phyloP scores from a whole-genome alignment of 495 filamentous ascomycete species.

The Coniosporium apollinis region DNA sequence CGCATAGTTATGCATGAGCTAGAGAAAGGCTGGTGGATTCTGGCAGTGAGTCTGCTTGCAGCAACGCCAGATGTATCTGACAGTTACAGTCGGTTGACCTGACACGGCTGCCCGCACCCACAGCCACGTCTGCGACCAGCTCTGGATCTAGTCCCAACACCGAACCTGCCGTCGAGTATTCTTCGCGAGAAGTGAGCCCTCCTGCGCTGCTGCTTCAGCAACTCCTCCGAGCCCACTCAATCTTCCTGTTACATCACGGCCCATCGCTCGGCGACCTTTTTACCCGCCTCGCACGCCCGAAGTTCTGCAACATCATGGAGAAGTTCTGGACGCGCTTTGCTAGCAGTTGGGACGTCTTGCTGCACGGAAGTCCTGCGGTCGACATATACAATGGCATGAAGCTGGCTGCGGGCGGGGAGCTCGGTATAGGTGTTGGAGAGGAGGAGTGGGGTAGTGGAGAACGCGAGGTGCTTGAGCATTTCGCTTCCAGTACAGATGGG shows the following conservation, averaged over 20 bases:
- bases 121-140: conserved; percentile 13
- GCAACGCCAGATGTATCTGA: conserved; percentile 7
- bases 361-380: conserved; percentile 74
- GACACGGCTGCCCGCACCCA: conserved; percentile 36
- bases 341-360: conserved; percentile 71
- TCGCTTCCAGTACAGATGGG: conserved; percentile 47
- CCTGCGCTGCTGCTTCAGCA: conserved; percentile 62
- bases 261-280: conserved; percentile 49
- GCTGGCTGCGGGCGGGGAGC: conserved; percentile 75
- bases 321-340: conserved; percentile 74
- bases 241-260: conserved; percentile 78
- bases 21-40: conserved; percentile 84
- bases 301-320: conserved; percentile 47
- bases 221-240: conserved; percentile 60
- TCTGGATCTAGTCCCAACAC: conserved; percentile 13
- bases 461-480: conserved; percentile 75
- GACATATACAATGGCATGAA: conserved; percentile 72
- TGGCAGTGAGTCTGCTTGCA: conserved; percentile 43
- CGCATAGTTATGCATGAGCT: conserved; percentile 72
- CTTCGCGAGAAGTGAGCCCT: conserved; percentile 76
- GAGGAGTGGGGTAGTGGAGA: conserved; percentile 87
- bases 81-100: conserved; percentile 49
- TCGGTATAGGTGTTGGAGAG: conserved; percentile 85
- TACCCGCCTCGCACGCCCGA: conserved; percentile 37
- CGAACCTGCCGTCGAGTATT: conserved; percentile 45